Percentiles rank a stretch among this genome's conserved stretches.
These are phyloP conservation scores for Naematelia aurantialba DNA, from an alignment of 768 basidiomycete species.

Conservation along the genomic window DNA sequence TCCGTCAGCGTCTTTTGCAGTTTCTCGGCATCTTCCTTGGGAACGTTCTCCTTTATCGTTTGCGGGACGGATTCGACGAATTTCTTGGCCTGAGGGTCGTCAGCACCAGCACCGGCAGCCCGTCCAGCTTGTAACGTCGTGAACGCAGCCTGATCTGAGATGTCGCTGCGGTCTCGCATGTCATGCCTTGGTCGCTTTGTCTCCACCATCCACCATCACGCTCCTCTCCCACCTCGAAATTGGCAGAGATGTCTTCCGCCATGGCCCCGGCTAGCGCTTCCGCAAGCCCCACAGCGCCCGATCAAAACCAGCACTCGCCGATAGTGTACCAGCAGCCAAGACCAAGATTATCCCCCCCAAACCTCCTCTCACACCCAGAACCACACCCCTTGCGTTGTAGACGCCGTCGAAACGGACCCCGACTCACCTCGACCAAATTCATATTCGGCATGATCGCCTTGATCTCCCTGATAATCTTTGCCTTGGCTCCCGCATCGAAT, in stretches of 20 bases:
- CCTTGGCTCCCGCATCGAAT: slow-evolving; percentile 84
- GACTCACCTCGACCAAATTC: slow-evolving; percentile 89
- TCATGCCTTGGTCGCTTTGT: too few relatives aligned
- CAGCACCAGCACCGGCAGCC: not conserved
- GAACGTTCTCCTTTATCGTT: slow-evolving; percentile 84
- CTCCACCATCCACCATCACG: too few relatives aligned
- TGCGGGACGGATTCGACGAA: slow-evolving; percentile 95
- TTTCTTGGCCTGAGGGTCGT: slow-evolving; percentile 81
- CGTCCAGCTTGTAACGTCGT: not conserved
- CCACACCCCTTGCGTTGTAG: not conserved
- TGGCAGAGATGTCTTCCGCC: too few relatives aligned
- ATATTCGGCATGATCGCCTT: slow-evolving; percentile 93
- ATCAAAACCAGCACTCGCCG: too few relatives aligned
- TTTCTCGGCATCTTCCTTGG: slow-evolving; percentile 98
- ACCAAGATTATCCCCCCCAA: too few relatives aligned
- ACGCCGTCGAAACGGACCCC: not conserved
- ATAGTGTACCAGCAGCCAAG: too few relatives aligned
- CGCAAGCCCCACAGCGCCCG: too few relatives aligned
- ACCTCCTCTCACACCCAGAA: too few relatives aligned
- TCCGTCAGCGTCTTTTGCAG: slow-evolving; percentile 83
- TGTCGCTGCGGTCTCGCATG: too few relatives aligned
- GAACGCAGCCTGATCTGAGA: not conserved
- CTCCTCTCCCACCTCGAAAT: too few relatives aligned
- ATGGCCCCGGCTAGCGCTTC: too few relatives aligned
- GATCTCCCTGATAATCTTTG: slow-evolving; percentile 96